Conservation (phyloP, 2,329 filamentous ascomycete species). For the Pseudopyrenochaeta lycopersici region DNA sequence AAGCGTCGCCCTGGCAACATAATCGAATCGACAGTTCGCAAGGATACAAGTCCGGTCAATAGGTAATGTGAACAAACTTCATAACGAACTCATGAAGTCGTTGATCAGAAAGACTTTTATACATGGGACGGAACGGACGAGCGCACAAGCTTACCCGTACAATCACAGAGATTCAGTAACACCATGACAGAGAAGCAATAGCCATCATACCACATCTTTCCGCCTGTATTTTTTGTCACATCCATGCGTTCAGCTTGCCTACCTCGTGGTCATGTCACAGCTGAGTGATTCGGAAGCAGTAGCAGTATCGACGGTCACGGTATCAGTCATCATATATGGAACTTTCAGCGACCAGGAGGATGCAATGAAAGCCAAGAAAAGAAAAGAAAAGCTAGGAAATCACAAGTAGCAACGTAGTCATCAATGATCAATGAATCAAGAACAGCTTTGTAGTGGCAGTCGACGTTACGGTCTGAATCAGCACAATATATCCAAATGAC, state of each 20-base stretch:
- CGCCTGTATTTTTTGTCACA: not conserved
- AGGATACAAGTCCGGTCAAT: too few species aligned
- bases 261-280: not conserved
- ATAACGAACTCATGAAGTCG: too few species aligned
- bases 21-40: too few species aligned
- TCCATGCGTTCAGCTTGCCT: not conserved
- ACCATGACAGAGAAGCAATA: not conserved
- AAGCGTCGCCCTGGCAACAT: too few species aligned
- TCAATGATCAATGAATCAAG: conserved; percentile 16
- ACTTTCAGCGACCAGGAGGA: not conserved
- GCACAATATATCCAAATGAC: too few species aligned
- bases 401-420: conserved; percentile 14
- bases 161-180: not conserved
- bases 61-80: too few species aligned
- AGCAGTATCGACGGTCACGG: not conserved
- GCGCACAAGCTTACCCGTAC: not conserved
- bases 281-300: not conserved
- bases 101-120: too few species aligned
- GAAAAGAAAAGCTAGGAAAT: conserved; percentile 4
- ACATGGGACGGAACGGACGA: too few species aligned
- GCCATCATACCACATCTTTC: not conserved
- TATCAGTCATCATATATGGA: conserved; percentile 4
- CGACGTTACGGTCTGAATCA: not conserved
- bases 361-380: not conserved
- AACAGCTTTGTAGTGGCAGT: not conserved